phyloP scores from a whole-genome alignment of 2,329 filamentous ascomycete genomes.

The Sarocladium brachiariae region DNA sequence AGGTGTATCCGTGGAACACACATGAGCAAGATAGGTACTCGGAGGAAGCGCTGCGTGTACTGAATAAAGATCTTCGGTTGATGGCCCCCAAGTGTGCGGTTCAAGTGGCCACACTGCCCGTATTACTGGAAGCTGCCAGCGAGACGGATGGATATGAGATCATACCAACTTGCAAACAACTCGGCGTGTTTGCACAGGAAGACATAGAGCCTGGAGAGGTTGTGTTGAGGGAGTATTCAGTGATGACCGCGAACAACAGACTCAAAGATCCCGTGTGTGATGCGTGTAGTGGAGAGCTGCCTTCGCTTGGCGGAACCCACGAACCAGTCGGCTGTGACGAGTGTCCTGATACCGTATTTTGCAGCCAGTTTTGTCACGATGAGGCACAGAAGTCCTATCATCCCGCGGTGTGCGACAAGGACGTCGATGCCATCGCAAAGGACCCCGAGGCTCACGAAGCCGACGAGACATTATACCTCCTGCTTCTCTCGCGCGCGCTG shows the following conservation, averaged over 20 bases:
- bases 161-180: slow-evolving; percentile 60
- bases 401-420: slow-evolving; percentile 58
- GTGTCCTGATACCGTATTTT: slow-evolving; percentile 62
- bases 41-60: slow-evolving; percentile 57
- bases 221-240: slow-evolving; percentile 74
- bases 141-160: slow-evolving; percentile 41
- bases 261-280: slow-evolving; percentile 84
- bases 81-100: slow-evolving; percentile 81
- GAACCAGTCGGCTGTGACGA: slow-evolving; percentile 48
- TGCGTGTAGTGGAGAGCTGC: slow-evolving; percentile 72
- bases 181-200: slow-evolving; percentile 83
- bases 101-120: slow-evolving; percentile 66
- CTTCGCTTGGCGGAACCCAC: slow-evolving; percentile 44
- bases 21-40: slow-evolving; percentile 66
- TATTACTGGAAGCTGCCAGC: slow-evolving; percentile 54
- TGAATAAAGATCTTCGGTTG: slow-evolving; percentile 62
- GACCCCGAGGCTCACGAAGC: slow-evolving; percentile 54
- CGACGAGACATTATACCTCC: slow-evolving; percentile 54
- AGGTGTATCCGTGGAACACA: slow-evolving; percentile 64
- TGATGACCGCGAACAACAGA: slow-evolving; percentile 83
- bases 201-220: slow-evolving; percentile 71
- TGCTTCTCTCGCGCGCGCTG: slow-evolving; percentile 54
- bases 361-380: slow-evolving; percentile 51
- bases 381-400: slow-evolving; percentile 55
- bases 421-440: slow-evolving; percentile 58